Base-by-base conservation (phyloP, 106 monocot genomes). In the Amphibolis antarctica region DNA sequence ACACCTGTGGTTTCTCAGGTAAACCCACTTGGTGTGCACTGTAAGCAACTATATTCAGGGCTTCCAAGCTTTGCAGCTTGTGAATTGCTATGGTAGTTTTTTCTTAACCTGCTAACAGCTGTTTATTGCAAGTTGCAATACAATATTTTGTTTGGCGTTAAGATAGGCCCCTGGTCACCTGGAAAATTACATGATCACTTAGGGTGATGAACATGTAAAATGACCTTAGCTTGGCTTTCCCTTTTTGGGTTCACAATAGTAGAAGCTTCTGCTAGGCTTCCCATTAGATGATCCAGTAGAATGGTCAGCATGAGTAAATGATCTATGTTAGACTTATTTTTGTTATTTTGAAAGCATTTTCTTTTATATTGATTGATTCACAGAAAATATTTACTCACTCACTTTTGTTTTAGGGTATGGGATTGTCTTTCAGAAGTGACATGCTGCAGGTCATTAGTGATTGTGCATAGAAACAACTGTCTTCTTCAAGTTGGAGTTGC, bases 401-500 rank as follows among this genome's bases (percentile, higher is more conserved):
- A 10, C 18, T 22, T 14, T 21, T 44, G 7, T 30, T 28, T 60
- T 25, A 96, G 89, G 94, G 72, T 71, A 51, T 96, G 94, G 94
- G 79, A 84, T 46, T 80, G 86, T 70, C 70, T 96, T 69, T 86
- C 80, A 65, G 36, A 69, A 29, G 77, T 71, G 18, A 89, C 96
- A 28, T 86, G 89, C 63, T 89, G 96, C 76, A 81, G 76, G 69
- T 90, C 96, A 45, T 81, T 96, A 27, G 76, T 96, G 50, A 74
- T 96, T 49, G 75, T 86, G 4, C 51, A 81, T 71, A 64, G 69
- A 69, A 72, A 60, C 29, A 26, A 58, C 52, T 96, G 83, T 55
- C 82, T 82, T 76, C 84, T 96, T 72, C 96, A 96, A 72, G 80
- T 90, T 66, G 96, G 89, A 20, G 62, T 78, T 82, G 81, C 82